Percentiles rank a stretch among this genome's conserved stretches.
These are phyloP conservation scores for Saraca asoca DNA, from an alignment of 331 rosid species.

Conservation along the genomic window DNA sequence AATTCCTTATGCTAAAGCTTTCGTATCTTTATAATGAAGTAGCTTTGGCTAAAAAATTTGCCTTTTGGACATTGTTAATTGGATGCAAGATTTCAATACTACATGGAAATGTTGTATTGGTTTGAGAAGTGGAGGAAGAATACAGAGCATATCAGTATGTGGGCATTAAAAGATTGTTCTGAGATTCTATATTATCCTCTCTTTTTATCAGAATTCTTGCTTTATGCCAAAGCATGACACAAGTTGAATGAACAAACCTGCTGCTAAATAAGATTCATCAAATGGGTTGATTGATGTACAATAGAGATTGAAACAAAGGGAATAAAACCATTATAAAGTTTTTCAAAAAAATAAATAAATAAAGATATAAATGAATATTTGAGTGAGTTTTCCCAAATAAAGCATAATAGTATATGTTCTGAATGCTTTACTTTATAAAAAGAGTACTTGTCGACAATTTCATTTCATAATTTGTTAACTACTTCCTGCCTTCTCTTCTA, in stretches of 20 bases:
- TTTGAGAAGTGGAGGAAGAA: conserved; percentile 14
- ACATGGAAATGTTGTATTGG: not conserved
- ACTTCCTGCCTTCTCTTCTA: conserved; percentile 4
- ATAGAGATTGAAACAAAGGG: conserved; percentile 30
- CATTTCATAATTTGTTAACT: not conserved
- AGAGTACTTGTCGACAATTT: conserved; percentile 29
- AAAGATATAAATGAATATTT: conserved; percentile 26
- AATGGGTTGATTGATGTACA: conserved; percentile 22
- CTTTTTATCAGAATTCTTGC: not conserved
- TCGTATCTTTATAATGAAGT: not conserved
- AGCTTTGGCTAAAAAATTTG: not conserved
- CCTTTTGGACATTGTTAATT: not conserved
- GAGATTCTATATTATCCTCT: conserved; percentile 33
- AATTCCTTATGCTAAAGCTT: not conserved
- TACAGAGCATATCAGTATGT: conserved; percentile 29
- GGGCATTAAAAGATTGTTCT: conserved; percentile 29
- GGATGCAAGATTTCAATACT: not conserved
- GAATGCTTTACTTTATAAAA: conserved; percentile 36
- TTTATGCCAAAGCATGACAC: conserved; percentile 29
- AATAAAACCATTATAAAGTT: conserved; percentile 1
- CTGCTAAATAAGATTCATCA: conserved; percentile 7
- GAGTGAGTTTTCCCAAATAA: conserved; percentile 36
- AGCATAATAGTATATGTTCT: conserved; percentile 42
- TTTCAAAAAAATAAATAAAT: not conserved
- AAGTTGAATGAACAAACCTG: conserved; percentile 20